Base-by-base conservation (phyloP, 768 basidiomycete genomes). In the Boletus rex-veris region DNA sequence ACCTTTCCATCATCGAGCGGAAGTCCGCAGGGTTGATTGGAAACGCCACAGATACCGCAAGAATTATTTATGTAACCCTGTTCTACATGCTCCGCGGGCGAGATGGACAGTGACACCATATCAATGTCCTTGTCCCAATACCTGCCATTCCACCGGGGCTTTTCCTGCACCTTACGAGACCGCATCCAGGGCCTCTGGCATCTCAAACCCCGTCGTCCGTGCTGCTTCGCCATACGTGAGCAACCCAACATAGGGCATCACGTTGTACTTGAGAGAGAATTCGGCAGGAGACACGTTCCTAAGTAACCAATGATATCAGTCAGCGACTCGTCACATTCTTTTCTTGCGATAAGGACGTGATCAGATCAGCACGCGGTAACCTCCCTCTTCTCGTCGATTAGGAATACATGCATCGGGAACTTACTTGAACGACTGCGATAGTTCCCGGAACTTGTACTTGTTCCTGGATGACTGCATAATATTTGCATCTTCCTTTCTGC, bases 211-310 rank as follows among this genome's bases (percentile, higher is more conserved):
- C 52, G 70, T 62, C 36, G 75, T 79, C 44, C 76, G 74, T 44
- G 76, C 76, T 14, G 84, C 90, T 67, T 90, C 87, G 24, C 91
- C 92, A 47, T 86, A 88, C 3, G 80, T 85, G 45, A 94, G 77
- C 41, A 84, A 60, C 18, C 93, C 93, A 18, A 95, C 89, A 64
- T 88, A 85, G 7, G 93, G 93, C 91, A 95, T 94, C 31, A 92
- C 65, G 64, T 94, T 92, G 72, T 94, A 96, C 63, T 87, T 89
- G 26, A 96, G 77, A 1, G 80, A 74, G 67, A 90, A 94, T 54
- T 82, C 74, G 7, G 86, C 84, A 15, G 86, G 76, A 14, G 79
- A 73, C 30, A 80, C 79, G 63, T 84, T 79, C 65, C 91, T 92
- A 62, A 28, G n/a, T 44, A 21, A 45, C 24, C 52, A 45, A 36